Base-by-base conservation (phyloP, 768 basidiomycete species). In the Tylopilus vinaceipallidus region DNA sequence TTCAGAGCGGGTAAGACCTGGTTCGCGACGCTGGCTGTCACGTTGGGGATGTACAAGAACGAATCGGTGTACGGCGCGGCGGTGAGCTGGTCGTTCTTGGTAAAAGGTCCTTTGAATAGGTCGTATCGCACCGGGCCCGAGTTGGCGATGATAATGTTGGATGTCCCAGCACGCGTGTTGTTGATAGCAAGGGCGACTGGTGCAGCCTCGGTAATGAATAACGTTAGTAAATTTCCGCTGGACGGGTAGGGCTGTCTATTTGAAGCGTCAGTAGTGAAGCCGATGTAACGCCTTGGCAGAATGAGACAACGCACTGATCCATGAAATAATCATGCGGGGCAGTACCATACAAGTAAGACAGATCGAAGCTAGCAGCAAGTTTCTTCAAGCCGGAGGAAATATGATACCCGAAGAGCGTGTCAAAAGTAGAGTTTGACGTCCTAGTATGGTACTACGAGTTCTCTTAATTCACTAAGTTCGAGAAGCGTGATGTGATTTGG, bases 31-130 rank as follows among this genome's bases (percentile, higher is more conserved):
- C 68, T 61, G 14, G 78, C 65, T 0, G 76, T 63, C 30, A 91
- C 71, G 38, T 77, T 68, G 6, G 82, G 67, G 47, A 91, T 75
- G 66, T 75, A 89, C 22, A 78, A 54, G 72, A 89, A 87, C 11
- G 71, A 50, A 59, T 91, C 82, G 0, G 70, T 65, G 62, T 86
- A 93, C 0, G 91, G 88, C 6, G 80, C 82, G 2, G 79, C 78
- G 1, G 87, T 87, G 37, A 91, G 75, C 57, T 89, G 83, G 64
- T 92, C 89, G 62, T 91, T 88, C 65, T 82, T 82, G 26, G 84
- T 86, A 70, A 93, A 92, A 3, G 80, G 60, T 2, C 90, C 89
- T 2, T 74, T 56, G 60, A 81, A 83, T 42, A 90, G 65, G 55
- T 87, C 77, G 67, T 82, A 89, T 40, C 87, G 80, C 58, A 81